Conservation (phyloP, 495 filamentous ascomycete genomes). For the Lineolata rhizophorae region DNA sequence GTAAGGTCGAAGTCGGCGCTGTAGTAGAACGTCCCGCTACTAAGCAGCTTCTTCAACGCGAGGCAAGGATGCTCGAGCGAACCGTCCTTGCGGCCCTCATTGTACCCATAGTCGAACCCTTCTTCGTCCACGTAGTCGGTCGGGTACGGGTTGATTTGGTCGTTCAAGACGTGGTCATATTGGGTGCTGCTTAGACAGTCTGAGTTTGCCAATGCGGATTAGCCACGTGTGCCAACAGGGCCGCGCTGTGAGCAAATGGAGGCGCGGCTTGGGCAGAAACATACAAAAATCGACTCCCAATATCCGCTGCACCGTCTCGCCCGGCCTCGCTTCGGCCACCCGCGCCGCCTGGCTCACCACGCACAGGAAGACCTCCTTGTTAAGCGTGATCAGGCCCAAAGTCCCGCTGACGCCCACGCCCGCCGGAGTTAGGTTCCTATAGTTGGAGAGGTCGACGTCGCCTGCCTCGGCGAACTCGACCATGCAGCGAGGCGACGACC, state of each 20-base stretch:
- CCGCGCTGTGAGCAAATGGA: neutral
- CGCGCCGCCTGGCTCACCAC: conserved; percentile 56
- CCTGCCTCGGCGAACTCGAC: conserved; percentile 59
- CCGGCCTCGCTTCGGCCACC: conserved; percentile 65
- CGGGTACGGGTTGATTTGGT: conserved; percentile 33
- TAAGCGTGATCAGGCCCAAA: conserved; percentile 69
- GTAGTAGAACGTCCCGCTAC: conserved; percentile 95
- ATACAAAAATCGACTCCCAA: conserved; percentile 67
- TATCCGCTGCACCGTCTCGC: conserved; percentile 75
- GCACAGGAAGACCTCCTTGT: conserved; percentile 73
- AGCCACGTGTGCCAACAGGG: conserved; percentile 1
- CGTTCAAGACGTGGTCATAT: conserved; percentile 50
- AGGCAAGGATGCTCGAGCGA: conserved; percentile 67
- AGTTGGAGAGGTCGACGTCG: conserved; percentile 46
- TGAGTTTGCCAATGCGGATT: conserved; percentile 13
- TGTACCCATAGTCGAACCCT: conserved; percentile 30
- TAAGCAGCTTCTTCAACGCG: conserved; percentile 73
- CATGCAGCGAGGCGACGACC: conserved; percentile 56
- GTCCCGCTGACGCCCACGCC: conserved; percentile 67
- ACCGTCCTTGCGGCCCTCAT: conserved; percentile 38
- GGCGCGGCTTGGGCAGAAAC: conserved; percentile 12
- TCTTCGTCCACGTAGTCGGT: conserved; percentile 28
- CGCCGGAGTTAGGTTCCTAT: conserved; percentile 35
- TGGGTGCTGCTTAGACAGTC: conserved; percentile 69
- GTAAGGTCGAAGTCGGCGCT: conserved; percentile 93